Conservation (phyloP, 2,329 filamentous ascomycete genomes). For the Xylaria sp. region DNA sequence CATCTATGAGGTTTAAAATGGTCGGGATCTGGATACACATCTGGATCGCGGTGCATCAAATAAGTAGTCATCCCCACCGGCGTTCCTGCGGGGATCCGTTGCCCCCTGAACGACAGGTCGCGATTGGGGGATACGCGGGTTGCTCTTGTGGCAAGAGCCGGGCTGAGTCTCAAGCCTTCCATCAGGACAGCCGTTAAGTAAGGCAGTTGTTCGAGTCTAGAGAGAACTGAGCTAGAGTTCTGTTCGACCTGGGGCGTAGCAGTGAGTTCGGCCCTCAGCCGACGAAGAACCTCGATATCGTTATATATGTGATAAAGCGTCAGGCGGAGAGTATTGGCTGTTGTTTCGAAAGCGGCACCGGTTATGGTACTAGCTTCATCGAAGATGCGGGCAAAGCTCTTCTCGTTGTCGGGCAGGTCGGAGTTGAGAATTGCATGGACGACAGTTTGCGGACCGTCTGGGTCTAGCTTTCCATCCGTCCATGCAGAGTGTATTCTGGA, state of each 20-base stretch:
- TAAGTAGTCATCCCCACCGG: slow-evolving; percentile 46
- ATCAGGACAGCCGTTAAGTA: slow-evolving; percentile 59
- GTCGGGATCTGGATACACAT: slow-evolving; percentile 38
- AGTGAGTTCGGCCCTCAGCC: slow-evolving; percentile 30
- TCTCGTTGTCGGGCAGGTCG: slow-evolving; percentile 30
- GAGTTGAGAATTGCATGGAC: slow-evolving; percentile 38
- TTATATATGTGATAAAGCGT: slow-evolving; percentile 37
- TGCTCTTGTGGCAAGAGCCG: slow-evolving; percentile 54
- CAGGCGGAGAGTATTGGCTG: slow-evolving; percentile 30
- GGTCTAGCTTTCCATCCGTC: background rate
- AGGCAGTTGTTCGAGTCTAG: slow-evolving; percentile 41
- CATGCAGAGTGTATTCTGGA: background rate
- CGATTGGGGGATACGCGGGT: slow-evolving; percentile 54
- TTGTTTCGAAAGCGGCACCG: slow-evolving; percentile 35
- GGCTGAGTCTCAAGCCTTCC: slow-evolving; percentile 59
- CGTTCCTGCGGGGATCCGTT: slow-evolving; percentile 43
- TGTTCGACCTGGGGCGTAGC: background rate
- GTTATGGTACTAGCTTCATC: slow-evolving; percentile 31
- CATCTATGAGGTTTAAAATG: slow-evolving; percentile 47
- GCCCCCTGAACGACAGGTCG: slow-evolving; percentile 40
- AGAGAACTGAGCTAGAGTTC: background rate
- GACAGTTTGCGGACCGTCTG: slow-evolving; percentile 11
- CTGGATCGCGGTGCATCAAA: slow-evolving; percentile 45
- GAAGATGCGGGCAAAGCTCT: slow-evolving; percentile 25
- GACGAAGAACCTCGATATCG: slow-evolving; percentile 33